Conservation (phyloP, 345 rosid species). For the Pugionium cornutum region DNA sequence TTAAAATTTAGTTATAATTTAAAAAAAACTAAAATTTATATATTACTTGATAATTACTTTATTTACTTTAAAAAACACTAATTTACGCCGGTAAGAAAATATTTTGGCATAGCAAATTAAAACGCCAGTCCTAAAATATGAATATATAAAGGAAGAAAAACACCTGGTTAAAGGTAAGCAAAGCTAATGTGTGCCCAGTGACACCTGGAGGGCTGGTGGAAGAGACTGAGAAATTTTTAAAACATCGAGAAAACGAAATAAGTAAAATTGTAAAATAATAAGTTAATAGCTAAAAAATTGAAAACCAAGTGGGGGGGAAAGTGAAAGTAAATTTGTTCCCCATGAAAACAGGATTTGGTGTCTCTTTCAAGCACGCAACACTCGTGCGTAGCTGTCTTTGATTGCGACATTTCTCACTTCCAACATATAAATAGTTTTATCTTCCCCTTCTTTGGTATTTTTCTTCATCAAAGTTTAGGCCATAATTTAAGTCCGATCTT, state of each 20-base stretch:
- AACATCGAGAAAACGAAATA: not conserved
- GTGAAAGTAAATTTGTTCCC: constrained; percentile 28
- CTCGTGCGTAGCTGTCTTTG: constrained; percentile 40
- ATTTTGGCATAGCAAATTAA: not conserved
- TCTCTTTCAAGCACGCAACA: constrained; percentile 36
- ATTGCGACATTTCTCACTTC: constrained; percentile 23
- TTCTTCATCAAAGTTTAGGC: constrained; percentile 7
- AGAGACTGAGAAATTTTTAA: constrained; percentile 18
- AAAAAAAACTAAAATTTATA: not conserved
- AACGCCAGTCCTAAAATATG: not conserved
- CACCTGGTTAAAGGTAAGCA: constrained; percentile 35
- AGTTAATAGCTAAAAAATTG: not conserved
- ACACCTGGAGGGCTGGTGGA: constrained; percentile 40
- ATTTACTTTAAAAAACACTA: not conserved
- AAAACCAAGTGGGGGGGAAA: constrained; percentile 7
- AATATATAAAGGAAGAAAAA: not conserved
- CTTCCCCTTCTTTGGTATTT: not conserved
- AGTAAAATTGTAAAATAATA: not conserved
- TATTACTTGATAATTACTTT: not conserved
- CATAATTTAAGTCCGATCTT: constrained; percentile 18
- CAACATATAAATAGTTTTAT: not conserved
- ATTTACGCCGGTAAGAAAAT: not conserved
- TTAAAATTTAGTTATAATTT: too few relatives aligned
- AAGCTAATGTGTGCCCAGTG: constrained; percentile 26
- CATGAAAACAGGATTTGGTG: constrained; percentile 26